Evolutionary conservation across 140 eudicot species (phyloP).

Genomic region (Flaveria floridana): DNA sequence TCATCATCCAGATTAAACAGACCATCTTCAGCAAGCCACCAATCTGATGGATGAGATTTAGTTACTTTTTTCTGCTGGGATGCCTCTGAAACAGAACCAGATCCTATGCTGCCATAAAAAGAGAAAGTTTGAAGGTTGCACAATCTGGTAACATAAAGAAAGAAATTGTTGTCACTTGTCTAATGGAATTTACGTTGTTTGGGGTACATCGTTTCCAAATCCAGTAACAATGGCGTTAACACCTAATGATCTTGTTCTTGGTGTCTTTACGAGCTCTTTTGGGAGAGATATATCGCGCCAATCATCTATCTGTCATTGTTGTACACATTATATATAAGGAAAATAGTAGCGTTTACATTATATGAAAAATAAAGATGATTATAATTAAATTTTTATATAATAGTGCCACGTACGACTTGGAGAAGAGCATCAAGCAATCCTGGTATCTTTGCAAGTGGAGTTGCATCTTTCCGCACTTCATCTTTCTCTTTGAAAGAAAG

Average conservation of each 20-base stretch:
- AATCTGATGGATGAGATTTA: conserved; percentile 57
- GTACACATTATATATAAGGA: not conserved
- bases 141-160: conserved; percentile 10
- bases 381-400: not conserved
- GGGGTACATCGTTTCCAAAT: conserved; percentile 66
- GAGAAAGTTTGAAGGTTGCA: conserved; percentile 17
- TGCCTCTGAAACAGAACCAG: conserved; percentile 54
- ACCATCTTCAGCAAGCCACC: conserved; percentile 98
- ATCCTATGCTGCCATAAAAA: conserved; percentile 49
- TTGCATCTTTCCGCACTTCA: conserved; percentile 93
- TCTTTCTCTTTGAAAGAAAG: conserved; percentile 98
- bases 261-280: conserved; percentile 64
- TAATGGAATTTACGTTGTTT: conserved; percentile 49
- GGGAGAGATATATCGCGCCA: conserved; percentile 96
- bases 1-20: conserved; percentile 89
- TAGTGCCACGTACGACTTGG: conserved; percentile 70
- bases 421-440: conserved; percentile 99
- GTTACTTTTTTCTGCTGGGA: conserved; percentile 56
- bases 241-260: conserved; percentile 70
- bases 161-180: not conserved
- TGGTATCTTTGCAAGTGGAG: conserved; percentile 92
- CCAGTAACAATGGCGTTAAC: conserved; percentile 80
- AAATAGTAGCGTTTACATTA: not conserved
- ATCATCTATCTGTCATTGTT: conserved; percentile 79
- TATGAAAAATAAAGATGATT: not conserved